phyloP scores from a whole-genome alignment of 2,329 filamentous ascomycete genomes.

The Ophiocordyceps robertsii region DNA sequence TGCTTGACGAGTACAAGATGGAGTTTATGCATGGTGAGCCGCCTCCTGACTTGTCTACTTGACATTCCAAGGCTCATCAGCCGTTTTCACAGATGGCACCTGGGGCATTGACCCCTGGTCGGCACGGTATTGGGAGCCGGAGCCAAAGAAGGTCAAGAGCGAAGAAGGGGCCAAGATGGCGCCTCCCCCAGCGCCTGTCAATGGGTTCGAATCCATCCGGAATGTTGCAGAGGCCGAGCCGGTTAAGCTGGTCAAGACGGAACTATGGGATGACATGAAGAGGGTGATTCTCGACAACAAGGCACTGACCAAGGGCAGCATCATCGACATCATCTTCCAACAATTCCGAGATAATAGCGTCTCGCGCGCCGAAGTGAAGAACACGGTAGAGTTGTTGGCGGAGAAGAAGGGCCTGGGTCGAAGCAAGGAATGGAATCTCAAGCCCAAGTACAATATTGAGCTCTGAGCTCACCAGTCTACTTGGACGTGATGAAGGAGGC shows the following conservation, averaged over 20 bases:
- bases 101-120: conserved; percentile 72
- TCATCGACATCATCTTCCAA: conserved; percentile 25
- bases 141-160: conserved; percentile 15
- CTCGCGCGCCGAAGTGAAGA: conserved; percentile 27
- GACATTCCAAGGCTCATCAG: no score
- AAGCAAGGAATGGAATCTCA: conserved; percentile 24
- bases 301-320: conserved; percentile 25
- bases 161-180: conserved; percentile 12
- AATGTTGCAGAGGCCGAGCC: conserved; percentile 7
- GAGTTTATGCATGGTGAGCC: conserved; percentile 58
- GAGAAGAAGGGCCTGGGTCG: conserved; percentile 24
- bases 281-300: conserved; percentile 26
- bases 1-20: conserved; percentile 51
- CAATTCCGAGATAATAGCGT: conserved; percentile 21
- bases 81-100: conserved; percentile 17
- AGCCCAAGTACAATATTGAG: conserved; percentile 22
- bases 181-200: conserved; percentile 17
- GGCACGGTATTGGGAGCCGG: conserved; percentile 58
- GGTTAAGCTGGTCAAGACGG: conserved; percentile 21
- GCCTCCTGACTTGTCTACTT: neutral
- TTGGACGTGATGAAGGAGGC: no score
- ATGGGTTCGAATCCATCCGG: conserved; percentile 22
- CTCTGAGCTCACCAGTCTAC: conserved; percentile 6
- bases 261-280: conserved; percentile 27
- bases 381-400: conserved; percentile 25